These are phyloP conservation scores for Ophiostoma novo-ulmi DNA, from an alignment of 2,329 filamentous ascomycete species.

Conservation along the genomic window DNA sequence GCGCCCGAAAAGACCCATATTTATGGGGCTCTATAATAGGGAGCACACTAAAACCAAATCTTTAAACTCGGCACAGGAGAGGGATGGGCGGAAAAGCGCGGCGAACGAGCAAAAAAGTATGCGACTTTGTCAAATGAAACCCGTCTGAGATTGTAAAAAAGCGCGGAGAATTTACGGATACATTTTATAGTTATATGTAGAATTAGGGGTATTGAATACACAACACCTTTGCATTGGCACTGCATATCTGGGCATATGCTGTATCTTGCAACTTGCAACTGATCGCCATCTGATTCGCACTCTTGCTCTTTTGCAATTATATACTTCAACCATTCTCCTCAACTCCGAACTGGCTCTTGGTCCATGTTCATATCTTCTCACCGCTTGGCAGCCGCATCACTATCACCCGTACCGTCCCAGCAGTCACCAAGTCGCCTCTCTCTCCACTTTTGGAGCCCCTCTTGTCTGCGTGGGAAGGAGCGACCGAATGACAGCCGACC, in stretches of 20 bases:
- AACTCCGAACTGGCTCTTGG: neutral
- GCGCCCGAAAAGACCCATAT: neutral
- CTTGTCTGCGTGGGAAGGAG: neutral
- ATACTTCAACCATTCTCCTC: neutral
- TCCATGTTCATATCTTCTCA: neutral
- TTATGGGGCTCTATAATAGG: neutral
- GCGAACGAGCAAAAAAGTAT: slow-evolving; percentile 2
- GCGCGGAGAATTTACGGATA: neutral
- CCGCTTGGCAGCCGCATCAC: slow-evolving; percentile 10
- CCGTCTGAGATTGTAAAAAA: neutral
- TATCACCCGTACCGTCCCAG: slow-evolving; percentile 3
- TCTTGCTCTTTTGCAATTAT: neutral
- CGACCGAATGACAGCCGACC: slow-evolving; percentile 8
- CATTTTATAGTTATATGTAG: neutral
- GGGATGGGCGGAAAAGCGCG: neutral
- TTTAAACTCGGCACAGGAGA: slow-evolving; percentile 8
- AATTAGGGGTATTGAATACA: neutral
- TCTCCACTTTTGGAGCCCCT: slow-evolving; percentile 14
- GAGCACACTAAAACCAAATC: slow-evolving; percentile 1
- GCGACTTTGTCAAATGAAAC: neutral
- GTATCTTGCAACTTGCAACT: neutral
- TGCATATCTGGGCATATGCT: neutral
- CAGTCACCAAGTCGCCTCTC: slow-evolving; percentile 13
- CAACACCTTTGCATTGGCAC: neutral
- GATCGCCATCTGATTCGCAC: neutral